These are phyloP conservation scores for Lactarius sanguifluus DNA, from an alignment of 768 basidiomycete genomes.

Conservation along the genomic window DNA sequence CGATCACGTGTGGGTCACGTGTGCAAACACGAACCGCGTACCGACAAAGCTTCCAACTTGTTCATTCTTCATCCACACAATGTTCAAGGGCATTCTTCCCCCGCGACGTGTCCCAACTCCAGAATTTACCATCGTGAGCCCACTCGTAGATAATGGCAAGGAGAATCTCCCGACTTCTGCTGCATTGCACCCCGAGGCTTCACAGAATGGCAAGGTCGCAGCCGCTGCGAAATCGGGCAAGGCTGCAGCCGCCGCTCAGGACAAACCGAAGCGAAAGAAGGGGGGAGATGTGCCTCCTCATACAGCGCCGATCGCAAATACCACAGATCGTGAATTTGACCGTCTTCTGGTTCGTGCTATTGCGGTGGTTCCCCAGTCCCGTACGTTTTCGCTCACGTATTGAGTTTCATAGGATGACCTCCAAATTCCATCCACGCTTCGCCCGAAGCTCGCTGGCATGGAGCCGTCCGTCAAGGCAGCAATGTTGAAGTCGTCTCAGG, in stretches of 20 bases:
- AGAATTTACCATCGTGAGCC: slow-evolving; percentile 74
- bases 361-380: not conserved
- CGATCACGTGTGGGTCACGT: slow-evolving; percentile 25
- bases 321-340: slow-evolving; percentile 74
- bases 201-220: slow-evolving; percentile 31
- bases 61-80: slow-evolving; percentile 35
- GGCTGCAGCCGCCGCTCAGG: slow-evolving; percentile 40
- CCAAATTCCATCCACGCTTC: slow-evolving; percentile 76
- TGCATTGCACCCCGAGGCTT: slow-evolving; percentile 18
- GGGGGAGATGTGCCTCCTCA: slow-evolving; percentile 29
- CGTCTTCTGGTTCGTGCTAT: slow-evolving; percentile 63
- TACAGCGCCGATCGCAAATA: slow-evolving; percentile 37
- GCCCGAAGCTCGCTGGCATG: slow-evolving; percentile 78
- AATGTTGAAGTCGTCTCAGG: slow-evolving; percentile 84
- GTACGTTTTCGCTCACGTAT: slow-evolving; percentile 1
- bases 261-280: slow-evolving; percentile 45
- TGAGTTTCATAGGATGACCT: slow-evolving; percentile 71
- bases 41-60: not conserved
- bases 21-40: slow-evolving; percentile 30
- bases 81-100: slow-evolving; percentile 83
- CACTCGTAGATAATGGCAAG: slow-evolving; percentile 54
- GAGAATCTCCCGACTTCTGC: slow-evolving; percentile 55
- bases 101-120: slow-evolving; percentile 62
- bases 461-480: slow-evolving; percentile 85
- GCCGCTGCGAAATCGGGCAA: slow-evolving; percentile 38